Evolutionary conservation across 2,329 filamentous ascomycete species (phyloP).

Genomic region (Pestalotiopsis sp.): DNA sequence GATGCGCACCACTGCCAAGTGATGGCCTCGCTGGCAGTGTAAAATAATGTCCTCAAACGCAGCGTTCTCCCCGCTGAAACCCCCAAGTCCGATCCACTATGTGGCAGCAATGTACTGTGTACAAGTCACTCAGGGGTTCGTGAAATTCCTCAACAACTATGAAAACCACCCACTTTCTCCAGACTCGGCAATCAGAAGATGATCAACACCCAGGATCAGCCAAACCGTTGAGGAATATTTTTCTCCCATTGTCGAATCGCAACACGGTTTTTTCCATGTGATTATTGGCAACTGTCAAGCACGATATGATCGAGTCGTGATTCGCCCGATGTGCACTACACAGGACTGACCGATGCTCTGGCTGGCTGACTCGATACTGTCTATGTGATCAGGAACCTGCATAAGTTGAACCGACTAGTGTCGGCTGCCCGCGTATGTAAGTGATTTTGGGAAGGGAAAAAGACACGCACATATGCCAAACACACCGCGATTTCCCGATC

Average conservation of each 20-base stretch:
- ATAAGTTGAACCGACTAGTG: not conserved
- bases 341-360: not conserved
- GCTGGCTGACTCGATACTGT: not conserved
- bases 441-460: not conserved
- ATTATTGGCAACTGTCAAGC: not conserved
- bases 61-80: not conserved
- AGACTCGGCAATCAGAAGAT: not conserved
- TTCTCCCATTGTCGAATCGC: not conserved
- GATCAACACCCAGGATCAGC: not conserved
- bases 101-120: not conserved
- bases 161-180: slow-evolving; percentile 12
- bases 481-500: too few relatives aligned
- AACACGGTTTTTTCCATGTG: slow-evolving; percentile 3
- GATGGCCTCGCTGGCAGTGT: too few relatives aligned
- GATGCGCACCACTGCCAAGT: too few relatives aligned
- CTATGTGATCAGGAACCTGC: not conserved
- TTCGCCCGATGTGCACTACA: not conserved
- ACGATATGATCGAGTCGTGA: not conserved
- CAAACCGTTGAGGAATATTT: slow-evolving; percentile 11
- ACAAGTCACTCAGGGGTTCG: not conserved
- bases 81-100: not conserved
- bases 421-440: not conserved
- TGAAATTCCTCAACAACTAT: slow-evolving; percentile 12
- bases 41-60: too few relatives aligned
- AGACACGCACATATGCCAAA: too few relatives aligned